Evolutionary conservation across 2,329 filamentous ascomycete genomes (phyloP).

Genomic region (Xylaria hypoxylon): DNA sequence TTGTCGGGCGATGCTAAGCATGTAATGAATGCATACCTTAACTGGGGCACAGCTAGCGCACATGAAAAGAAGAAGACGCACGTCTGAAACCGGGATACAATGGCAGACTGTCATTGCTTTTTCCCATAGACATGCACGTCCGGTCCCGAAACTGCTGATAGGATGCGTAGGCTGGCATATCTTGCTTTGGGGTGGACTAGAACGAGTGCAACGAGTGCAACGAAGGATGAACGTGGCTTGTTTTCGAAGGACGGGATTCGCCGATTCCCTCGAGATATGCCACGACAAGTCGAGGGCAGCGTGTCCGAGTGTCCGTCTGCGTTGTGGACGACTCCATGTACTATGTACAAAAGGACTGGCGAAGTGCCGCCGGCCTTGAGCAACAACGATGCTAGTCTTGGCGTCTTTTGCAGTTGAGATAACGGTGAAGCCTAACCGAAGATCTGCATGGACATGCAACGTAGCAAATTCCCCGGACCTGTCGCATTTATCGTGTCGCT

Average conservation of each 20-base stretch:
- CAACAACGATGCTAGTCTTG: not conserved
- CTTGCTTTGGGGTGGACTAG: not conserved
- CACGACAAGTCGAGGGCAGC: no score
- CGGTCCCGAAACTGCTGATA: not conserved
- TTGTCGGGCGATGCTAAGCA: conserved; percentile 12
- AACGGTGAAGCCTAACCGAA: conserved; percentile 22
- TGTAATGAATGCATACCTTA: conserved; percentile 10
- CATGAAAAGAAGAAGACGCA: not conserved
- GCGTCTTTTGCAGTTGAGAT: not conserved
- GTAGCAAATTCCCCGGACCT: conserved; percentile 4
- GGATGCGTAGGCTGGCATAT: not conserved
- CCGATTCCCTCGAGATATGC: no score
- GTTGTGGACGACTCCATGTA: not conserved
- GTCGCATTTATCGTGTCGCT: not conserved
- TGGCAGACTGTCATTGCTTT: not conserved
- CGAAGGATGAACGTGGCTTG: not conserved
- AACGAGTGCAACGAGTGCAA: not conserved
- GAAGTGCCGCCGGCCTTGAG: no score
- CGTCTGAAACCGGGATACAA: not conserved
- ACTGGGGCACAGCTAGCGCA: not conserved
- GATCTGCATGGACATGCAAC: not conserved
- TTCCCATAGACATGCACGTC: conserved; percentile 7
- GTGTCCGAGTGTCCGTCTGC: no score
- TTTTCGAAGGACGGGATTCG: not conserved
- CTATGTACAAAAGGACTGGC: not conserved